Evolutionary conservation across 2,329 filamentous ascomycete species (phyloP).

Genomic region (Beauveria sp.): DNA sequence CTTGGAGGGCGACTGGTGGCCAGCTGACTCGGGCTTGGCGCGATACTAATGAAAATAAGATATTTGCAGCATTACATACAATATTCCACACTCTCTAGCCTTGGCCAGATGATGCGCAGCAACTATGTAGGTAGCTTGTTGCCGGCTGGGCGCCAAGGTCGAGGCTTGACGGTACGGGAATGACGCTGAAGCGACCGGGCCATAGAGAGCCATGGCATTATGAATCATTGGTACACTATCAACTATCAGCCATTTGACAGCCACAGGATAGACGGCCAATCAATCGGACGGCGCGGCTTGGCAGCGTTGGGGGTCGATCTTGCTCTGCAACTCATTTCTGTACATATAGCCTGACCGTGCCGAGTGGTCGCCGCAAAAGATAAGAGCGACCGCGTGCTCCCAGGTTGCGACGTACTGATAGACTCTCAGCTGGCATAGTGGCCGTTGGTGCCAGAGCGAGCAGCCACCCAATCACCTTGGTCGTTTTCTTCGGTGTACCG

Average conservation of each 20-base stretch:
- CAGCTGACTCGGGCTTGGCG: background rate
- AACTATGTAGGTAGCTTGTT: background rate
- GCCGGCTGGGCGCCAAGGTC: constrained; percentile 6
- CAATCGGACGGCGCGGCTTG: background rate
- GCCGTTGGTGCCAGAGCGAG: background rate
- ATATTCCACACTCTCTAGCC: background rate
- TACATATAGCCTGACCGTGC: too few relatives aligned
- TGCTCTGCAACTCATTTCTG: background rate
- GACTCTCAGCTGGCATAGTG: background rate
- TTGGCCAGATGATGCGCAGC: background rate
- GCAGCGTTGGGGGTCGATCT: background rate
- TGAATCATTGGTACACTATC: background rate
- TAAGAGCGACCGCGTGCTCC: background rate
- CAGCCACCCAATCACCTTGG: too few relatives aligned
- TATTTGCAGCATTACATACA: too few relatives aligned
- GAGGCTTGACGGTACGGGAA: background rate
- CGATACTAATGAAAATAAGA: background rate
- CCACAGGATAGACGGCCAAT: background rate
- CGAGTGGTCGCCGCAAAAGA: background rate
- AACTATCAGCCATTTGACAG: too few relatives aligned
- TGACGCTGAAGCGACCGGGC: background rate
- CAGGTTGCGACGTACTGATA: too few relatives aligned
- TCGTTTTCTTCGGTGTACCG: background rate
- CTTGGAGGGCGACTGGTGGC: too few relatives aligned
- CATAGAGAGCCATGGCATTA: background rate